Percentiles rank a stretch among this genome's conserved stretches.
Evolutionary conservation across 768 basidiomycete species (phyloP).

Genomic region (Phylloporus sp.): DNA sequence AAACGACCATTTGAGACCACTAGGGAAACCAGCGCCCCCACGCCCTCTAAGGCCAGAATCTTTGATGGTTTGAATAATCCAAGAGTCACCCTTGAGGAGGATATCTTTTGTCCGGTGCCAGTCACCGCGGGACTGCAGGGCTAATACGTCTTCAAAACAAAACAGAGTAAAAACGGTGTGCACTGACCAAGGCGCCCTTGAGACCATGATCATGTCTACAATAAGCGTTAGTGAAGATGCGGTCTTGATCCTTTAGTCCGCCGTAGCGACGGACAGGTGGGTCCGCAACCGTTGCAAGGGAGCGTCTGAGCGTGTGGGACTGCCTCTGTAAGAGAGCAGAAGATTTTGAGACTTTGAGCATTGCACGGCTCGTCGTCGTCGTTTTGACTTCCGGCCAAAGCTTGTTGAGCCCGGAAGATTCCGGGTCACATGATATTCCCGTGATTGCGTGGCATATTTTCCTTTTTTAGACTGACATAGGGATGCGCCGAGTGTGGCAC

Average conservation of each 20-base stretch:
- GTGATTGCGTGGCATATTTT: not conserved
- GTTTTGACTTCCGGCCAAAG: constrained; percentile 4
- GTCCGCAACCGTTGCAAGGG: constrained; percentile 71
- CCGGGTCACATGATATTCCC: constrained; percentile 15
- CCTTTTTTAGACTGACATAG: constrained; percentile 9
- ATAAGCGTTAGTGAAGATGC: constrained; percentile 91
- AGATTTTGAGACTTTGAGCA: constrained; percentile 29
- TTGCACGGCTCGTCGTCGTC: constrained; percentile 16
- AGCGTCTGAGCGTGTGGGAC: constrained; percentile 16
- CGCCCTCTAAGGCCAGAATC: constrained; percentile 93
- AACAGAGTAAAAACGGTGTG: not conserved
- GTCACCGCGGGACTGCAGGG: constrained; percentile 78
- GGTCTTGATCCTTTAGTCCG: constrained; percentile 90
- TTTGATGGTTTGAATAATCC: constrained; percentile 96
- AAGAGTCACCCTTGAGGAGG: constrained; percentile 88
- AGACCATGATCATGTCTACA: constrained; percentile 86
- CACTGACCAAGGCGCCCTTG: constrained; percentile 80
- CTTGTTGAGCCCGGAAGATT: constrained; percentile 9
- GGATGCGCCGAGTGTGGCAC: constrained; percentile 1
- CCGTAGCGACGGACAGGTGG: constrained; percentile 91
- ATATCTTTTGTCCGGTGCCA: constrained; percentile 99
- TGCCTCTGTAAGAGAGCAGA: constrained; percentile 20
- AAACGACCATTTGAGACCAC: constrained; percentile 95
- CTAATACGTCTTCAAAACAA: not conserved
- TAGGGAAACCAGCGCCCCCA: constrained; percentile 96